Percentiles rank a stretch among this genome's conserved stretches.
These are phyloP conservation scores for Acrodontium crateriforme DNA, from an alignment of 2,329 filamentous ascomycete species.

Conservation along the genomic window DNA sequence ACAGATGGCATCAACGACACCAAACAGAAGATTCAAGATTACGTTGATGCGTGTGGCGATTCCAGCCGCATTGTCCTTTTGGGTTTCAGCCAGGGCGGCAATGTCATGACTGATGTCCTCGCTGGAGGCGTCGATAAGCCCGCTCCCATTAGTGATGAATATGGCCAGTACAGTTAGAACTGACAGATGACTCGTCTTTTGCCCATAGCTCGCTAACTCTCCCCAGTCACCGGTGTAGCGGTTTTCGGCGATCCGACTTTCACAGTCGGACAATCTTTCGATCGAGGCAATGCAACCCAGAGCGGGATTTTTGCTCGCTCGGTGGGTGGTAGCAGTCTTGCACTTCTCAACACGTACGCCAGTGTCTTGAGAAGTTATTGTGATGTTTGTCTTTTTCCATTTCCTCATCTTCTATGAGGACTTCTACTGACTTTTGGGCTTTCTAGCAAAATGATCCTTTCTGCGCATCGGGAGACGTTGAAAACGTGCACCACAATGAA, in stretches of 20 bases:
- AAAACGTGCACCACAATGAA: conserved; percentile 9
- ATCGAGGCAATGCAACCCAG: conserved; percentile 19
- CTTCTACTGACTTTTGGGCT: no score
- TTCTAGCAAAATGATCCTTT: conserved; percentile 11
- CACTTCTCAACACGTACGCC: conserved; percentile 8
- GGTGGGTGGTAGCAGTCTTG: conserved; percentile 5
- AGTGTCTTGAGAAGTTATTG: conserved; percentile 12
- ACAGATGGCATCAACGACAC: conserved; percentile 20
- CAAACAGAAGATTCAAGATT: conserved; percentile 17
- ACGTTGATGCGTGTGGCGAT: conserved; percentile 16
- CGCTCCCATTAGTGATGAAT: conserved; percentile 11
- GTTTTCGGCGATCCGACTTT: conserved; percentile 26
- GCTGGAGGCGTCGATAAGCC: conserved; percentile 12
- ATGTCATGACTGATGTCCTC: conserved; percentile 9
- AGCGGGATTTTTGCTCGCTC: conserved; percentile 15
- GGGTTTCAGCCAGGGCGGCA: conserved; percentile 22
- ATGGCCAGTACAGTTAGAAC: conserved; percentile 17
- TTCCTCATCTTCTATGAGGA: no score
- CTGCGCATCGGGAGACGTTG: conserved; percentile 9
- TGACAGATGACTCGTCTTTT: not conserved
- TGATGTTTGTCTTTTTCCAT: no score
- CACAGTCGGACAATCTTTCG: conserved; percentile 16
- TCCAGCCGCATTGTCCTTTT: conserved; percentile 22
- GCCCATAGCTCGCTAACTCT: conserved; percentile 1
- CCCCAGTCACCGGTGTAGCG: conserved; percentile 20